phyloP scores from a whole-genome alignment of 768 basidiomycete species.

The Hericium erinaceus region DNA sequence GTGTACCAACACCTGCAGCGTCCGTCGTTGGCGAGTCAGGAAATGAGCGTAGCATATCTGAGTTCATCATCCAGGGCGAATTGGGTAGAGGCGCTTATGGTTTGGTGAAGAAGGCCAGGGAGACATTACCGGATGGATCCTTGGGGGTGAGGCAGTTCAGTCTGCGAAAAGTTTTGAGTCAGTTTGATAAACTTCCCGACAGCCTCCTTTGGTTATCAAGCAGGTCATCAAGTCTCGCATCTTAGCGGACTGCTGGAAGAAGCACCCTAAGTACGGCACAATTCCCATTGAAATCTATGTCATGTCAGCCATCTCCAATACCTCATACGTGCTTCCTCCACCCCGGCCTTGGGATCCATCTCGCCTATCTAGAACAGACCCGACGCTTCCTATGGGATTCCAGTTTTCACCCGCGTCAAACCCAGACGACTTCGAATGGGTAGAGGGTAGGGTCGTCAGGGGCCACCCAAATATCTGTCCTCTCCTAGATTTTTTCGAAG shows the following conservation, averaged over 20 bases:
- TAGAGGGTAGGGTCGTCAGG: slow-evolving; percentile 60
- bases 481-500: slow-evolving; percentile 94
- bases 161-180: slow-evolving; percentile 1
- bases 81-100: slow-evolving; percentile 95
- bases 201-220: slow-evolving; percentile 92
- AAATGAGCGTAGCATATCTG: slow-evolving; percentile 66
- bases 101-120: slow-evolving; percentile 82
- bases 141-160: slow-evolving; percentile 59
- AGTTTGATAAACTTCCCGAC: slow-evolving; percentile 17
- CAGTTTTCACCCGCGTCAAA: slow-evolving; percentile 15
- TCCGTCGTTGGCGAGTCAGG: slow-evolving; percentile 34
- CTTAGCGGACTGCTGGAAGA: slow-evolving; percentile 98
- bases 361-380: slow-evolving; percentile 23
- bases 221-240: slow-evolving; percentile 98
- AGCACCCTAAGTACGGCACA: slow-evolving; percentile 87
- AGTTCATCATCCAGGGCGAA: slow-evolving; percentile 79
- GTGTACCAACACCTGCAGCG: slow-evolving; percentile 48
- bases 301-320: slow-evolving; percentile 83
- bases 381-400: not conserved
- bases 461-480: slow-evolving; percentile 96
- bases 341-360: slow-evolving; percentile 80
- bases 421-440: slow-evolving; percentile 40
- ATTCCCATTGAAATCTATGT: slow-evolving; percentile 98
- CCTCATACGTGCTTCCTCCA: slow-evolving; percentile 67
- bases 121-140: slow-evolving; percentile 63